Percentiles rank a stretch among this genome's conserved stretches.
Evolutionary conservation across 768 basidiomycete species (phyloP).

Genomic region (Naematelia aurantialba): DNA sequence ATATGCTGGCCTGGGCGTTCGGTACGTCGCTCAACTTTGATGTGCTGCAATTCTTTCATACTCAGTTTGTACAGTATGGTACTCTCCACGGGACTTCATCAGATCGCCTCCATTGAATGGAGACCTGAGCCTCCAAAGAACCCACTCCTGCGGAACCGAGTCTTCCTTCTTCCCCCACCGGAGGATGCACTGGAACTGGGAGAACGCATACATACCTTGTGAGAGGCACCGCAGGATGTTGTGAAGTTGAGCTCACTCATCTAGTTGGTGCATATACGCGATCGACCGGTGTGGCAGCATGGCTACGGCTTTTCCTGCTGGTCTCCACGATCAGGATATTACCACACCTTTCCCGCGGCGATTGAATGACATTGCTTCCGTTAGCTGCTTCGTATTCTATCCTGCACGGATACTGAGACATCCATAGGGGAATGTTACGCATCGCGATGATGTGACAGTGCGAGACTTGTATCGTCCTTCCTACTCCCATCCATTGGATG

Average conservation of each 20-base stretch:
- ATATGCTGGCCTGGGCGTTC: slow-evolving; percentile 24
- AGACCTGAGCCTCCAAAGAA: slow-evolving; percentile 15
- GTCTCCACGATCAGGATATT: slow-evolving; percentile 34
- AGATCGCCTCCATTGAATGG: slow-evolving; percentile 30
- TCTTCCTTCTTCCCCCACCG: slow-evolving; percentile 33
- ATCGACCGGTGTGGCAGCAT: slow-evolving; percentile 32
- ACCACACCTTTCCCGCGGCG: slow-evolving; percentile 41
- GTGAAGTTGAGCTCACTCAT: neutral
- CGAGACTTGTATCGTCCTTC: slow-evolving; percentile 28
- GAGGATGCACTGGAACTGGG: slow-evolving; percentile 41
- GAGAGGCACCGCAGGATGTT: slow-evolving; percentile 3
- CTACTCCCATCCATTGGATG: slow-evolving; percentile 19
- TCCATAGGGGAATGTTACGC: slow-evolving; percentile 26
- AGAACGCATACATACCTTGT: slow-evolving; percentile 42
- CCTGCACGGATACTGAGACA: neutral
- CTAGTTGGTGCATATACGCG: slow-evolving; percentile 35
- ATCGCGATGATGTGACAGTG: slow-evolving; percentile 31
- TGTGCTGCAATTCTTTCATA: neutral
- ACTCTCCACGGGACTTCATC: slow-evolving; percentile 38
- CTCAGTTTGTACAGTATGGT: slow-evolving; percentile 1
- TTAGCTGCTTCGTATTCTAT: slow-evolving; percentile 14
- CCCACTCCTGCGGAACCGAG: slow-evolving; percentile 29
- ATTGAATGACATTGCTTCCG: slow-evolving; percentile 33
- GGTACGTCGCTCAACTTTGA: slow-evolving; percentile 15
- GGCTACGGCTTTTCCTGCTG: slow-evolving; percentile 34